Evolutionary conservation across 306 rosid species (phyloP), one percentile per base, ranked within the genome.

Genomic region (Parietaria judaica): DNA sequence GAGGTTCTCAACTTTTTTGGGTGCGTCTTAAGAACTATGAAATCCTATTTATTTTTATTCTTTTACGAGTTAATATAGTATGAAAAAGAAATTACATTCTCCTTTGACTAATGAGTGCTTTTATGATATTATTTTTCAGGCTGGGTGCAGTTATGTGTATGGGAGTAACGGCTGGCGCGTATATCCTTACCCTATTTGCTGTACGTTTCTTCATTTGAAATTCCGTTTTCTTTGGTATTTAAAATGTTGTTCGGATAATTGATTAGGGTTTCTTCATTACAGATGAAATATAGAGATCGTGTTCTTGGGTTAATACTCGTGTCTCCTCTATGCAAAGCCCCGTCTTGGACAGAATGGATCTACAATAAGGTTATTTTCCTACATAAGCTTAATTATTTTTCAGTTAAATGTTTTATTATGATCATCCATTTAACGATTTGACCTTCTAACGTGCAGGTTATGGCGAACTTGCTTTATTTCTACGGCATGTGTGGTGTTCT

Each of bases 101-200:
- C 0, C 15, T 49, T 2, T 49, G 14, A 4, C 53, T 10, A 9
- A 49, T n/a, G 5, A 17, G 77, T 73, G 15, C 72, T 66, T 70
- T 51, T 53, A 60, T 64, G 38, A 54, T 58, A 58, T 37, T 71
- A 36, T 61, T 64, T 70, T 71, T 60, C 85, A 90, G 97, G 84
- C 95, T 90, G 61, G 94, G 85, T 61, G 94, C 94, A 14, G 97
- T 90, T 69, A 90, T 90, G 97, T 90, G 97, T 75, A 86, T 90
- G 97, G 97, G 97, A 69, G 95, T 83, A 62, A 86, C 89, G 1
- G 90, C 95, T 15, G 97, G 97, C 69, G 97, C 94, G 46, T 90
- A 86, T 72, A 83, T 90, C 74, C 94, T 90, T 39, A 63, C 90
- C 3, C 70, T 90, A 53, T 90, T 90, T 45, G 90, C 97, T 15